Conservation (phyloP, 108 stramenopile species). For the Hondaea fermentalgiana region DNA sequence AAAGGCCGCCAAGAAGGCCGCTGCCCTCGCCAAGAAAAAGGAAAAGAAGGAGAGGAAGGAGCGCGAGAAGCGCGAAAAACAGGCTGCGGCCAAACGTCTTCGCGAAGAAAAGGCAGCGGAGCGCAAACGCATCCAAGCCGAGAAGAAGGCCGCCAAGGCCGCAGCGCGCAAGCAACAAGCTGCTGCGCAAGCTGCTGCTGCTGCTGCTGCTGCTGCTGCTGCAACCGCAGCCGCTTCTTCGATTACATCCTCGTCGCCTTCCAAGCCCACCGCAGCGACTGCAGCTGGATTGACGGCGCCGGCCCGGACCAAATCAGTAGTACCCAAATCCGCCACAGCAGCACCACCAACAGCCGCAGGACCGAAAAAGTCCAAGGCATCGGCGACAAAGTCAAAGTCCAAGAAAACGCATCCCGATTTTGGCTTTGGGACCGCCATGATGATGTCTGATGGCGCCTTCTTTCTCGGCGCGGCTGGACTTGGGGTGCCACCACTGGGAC, state of each 20-base stretch:
- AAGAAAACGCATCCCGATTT: background rate
- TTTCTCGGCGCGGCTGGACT: background rate
- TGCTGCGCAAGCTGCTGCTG: background rate
- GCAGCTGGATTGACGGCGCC: too few relatives aligned
- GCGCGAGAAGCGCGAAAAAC: background rate
- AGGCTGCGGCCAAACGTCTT: background rate
- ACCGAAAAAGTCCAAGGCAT: too few relatives aligned
- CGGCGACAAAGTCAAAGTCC: background rate
- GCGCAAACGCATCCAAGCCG: background rate
- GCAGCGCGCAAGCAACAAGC: background rate
- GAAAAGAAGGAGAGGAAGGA: slow-evolving; percentile 20
- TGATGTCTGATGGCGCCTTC: background rate
- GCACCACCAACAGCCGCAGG: too few relatives aligned
- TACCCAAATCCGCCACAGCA: too few relatives aligned
- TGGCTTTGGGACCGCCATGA: background rate
- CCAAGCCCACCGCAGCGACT: too few relatives aligned
- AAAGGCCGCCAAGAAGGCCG: background rate
- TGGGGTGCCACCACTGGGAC: background rate
- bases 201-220: background rate
- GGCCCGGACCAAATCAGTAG: too few relatives aligned
- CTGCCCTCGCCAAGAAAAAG: background rate
- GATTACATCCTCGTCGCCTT: too few relatives aligned
- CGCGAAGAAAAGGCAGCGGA: background rate
- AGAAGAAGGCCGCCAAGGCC: background rate
- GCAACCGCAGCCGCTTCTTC: background rate